phyloP scores from a whole-genome alignment of 2,329 filamentous ascomycete genomes.

The Thermochaetoides dissita region DNA sequence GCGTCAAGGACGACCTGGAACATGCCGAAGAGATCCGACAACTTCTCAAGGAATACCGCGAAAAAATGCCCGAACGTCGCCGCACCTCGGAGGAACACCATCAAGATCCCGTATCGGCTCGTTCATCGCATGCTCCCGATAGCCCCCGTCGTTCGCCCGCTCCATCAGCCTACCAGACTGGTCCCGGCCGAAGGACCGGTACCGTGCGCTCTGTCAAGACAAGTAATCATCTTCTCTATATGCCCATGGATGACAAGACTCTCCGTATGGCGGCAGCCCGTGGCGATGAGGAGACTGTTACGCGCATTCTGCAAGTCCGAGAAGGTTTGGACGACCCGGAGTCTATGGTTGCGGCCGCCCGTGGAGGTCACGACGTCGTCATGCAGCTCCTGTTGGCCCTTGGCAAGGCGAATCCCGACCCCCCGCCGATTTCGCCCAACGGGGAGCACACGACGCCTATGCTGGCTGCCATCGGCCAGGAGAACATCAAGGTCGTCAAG shows the following conservation, averaged over 20 bases:
- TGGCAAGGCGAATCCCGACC: constrained; percentile 53
- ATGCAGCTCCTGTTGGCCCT: constrained; percentile 64
- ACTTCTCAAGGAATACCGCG: constrained; percentile 46
- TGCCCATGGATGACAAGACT: constrained; percentile 48
- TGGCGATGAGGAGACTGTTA: constrained; percentile 48
- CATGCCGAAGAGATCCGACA: constrained; percentile 67
- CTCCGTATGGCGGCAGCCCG: constrained; percentile 45
- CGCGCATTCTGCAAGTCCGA: constrained; percentile 46
- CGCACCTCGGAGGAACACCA: constrained; percentile 46
- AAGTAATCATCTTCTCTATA: constrained; percentile 49
- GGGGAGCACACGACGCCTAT: constrained; percentile 79
- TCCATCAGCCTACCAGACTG: constrained; percentile 20
- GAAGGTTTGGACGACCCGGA: constrained; percentile 59
- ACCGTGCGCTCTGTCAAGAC: constrained; percentile 49
- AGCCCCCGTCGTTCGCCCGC: constrained; percentile 46
- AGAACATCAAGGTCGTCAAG: constrained; percentile 72
- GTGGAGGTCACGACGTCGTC: constrained; percentile 79
- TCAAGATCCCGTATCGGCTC: constrained; percentile 32
- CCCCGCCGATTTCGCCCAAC: constrained; percentile 45
- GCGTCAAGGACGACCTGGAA: constrained; percentile 61
- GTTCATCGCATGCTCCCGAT: constrained; percentile 41
- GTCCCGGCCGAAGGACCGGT: constrained; percentile 34
- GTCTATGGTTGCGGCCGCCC: constrained; percentile 78
- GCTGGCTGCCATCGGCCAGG: constrained; percentile 81
- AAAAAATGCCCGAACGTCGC: constrained; percentile 38